Conservation (phyloP, 352 stramenopile genomes). For the Globisporangium lucens region DNA sequence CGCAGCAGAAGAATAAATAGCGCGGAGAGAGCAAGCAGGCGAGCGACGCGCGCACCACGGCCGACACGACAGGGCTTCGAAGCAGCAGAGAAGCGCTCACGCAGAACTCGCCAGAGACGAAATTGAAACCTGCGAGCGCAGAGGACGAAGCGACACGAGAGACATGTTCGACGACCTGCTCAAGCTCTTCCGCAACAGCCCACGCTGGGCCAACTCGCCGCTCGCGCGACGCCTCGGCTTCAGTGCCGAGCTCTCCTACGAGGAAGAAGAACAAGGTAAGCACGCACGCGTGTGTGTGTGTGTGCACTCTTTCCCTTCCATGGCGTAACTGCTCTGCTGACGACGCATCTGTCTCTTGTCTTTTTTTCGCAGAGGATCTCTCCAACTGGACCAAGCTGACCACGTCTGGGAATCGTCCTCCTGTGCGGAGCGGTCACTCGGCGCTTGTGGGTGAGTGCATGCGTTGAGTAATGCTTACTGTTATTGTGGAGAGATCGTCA, state of each 20-base stretch:
- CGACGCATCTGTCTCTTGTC: neutral
- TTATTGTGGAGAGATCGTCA: neutral
- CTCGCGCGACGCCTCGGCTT: conserved; percentile 72
- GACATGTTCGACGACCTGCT: conserved; percentile 69
- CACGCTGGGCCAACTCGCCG: conserved; percentile 72
- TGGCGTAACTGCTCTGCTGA: conserved; percentile 10
- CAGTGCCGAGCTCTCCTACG: conserved; percentile 54
- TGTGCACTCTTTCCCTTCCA: neutral
- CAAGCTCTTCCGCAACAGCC: conserved; percentile 81
- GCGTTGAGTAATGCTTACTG: neutral
- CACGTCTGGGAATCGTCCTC: conserved; percentile 64
- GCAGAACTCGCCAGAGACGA: conserved; percentile 13
- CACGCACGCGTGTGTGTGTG: neutral
- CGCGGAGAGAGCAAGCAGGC: neutral
- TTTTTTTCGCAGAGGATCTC: conserved; percentile 30
- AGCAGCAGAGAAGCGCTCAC: neutral
- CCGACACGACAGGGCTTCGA: neutral
- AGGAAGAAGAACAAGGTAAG: conserved; percentile 54
- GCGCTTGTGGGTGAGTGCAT: conserved; percentile 60
- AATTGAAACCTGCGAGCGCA: conserved; percentile 9
- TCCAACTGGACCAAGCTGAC: conserved; percentile 76
- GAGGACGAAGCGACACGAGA: conserved; percentile 8
- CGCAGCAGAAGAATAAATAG: conserved; percentile 10
- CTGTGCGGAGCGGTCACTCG: conserved; percentile 75
- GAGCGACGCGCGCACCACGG: neutral